A percentile compares a stretch with the other conserved stretches of the same genome.
phyloP scores from a whole-genome alignment of 2,329 filamentous ascomycete species.

The Aspergillus sp. region DNA sequence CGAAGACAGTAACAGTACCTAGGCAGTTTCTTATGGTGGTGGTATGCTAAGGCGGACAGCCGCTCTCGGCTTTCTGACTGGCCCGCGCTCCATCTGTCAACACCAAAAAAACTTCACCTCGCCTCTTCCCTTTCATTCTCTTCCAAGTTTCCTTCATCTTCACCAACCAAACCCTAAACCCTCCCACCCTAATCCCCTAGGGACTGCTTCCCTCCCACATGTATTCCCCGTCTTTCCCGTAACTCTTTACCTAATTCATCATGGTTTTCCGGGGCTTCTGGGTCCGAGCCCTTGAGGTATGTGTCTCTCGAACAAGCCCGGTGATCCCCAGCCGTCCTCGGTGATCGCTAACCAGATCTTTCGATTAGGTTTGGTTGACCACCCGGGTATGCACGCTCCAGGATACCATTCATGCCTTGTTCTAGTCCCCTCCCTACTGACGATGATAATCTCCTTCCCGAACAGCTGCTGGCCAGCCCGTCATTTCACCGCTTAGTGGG shows the following conservation, averaged over 20 bases:
- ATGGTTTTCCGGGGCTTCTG: slow-evolving; percentile 29
- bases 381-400: slow-evolving; percentile 30
- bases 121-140: no score
- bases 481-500: slow-evolving; percentile 45
- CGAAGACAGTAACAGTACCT: no score
- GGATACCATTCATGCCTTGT: slow-evolving; percentile 4
- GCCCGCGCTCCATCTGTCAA: no score
- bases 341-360: slow-evolving; percentile 6
- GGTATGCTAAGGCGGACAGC: no score
- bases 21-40: no score
- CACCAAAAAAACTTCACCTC: no score
- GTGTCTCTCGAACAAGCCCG: slow-evolving; percentile 11
- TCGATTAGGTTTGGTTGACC: slow-evolving; percentile 36
- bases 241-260: neutral
- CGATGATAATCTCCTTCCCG: neutral
- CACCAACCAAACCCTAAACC: no score
- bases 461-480: slow-evolving; percentile 43
- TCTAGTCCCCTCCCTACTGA: neutral
- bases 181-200: no score
- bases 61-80: no score
- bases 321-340: neutral
- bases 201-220: neutral
- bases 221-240: neutral
- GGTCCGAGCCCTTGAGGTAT: slow-evolving; percentile 35
- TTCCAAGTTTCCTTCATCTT: no score